Percentiles rank a stretch among this genome's conserved stretches.
Conservation (phyloP, 2,329 filamentous ascomycete species). For the Pyricularia sp. region DNA sequence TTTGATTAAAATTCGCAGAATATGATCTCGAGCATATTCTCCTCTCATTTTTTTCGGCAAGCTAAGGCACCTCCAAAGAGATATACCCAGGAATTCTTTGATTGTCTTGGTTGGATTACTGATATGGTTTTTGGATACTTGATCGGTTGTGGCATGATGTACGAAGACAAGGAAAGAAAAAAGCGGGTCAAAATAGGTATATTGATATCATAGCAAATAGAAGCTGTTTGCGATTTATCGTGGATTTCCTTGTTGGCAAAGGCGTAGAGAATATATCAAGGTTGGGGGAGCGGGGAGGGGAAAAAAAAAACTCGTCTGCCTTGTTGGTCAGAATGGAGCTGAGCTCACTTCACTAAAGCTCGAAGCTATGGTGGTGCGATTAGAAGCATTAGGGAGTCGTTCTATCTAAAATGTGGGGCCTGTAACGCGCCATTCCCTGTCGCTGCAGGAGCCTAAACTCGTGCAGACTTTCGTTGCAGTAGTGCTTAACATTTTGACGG, state of each 20-base stretch:
- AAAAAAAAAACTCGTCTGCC: no score
- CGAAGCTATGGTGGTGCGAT: conserved; percentile 9
- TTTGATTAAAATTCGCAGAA: neutral
- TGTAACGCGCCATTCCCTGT: neutral
- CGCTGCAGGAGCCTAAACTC: neutral
- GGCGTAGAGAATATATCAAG: no score
- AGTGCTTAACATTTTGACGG: neutral
- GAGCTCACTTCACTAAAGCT: neutral
- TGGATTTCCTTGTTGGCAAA: neutral
- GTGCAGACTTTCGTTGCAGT: neutral
- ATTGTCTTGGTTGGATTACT: neutral
- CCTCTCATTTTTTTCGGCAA: neutral
- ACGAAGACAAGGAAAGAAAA: neutral
- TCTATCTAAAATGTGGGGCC: neutral
- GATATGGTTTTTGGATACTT: neutral
- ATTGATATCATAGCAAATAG: neutral
- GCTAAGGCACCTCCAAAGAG: neutral
- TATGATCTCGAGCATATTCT: neutral
- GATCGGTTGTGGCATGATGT: neutral
- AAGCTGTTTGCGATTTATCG: neutral
- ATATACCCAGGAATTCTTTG: neutral
- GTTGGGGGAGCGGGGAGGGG: no score
- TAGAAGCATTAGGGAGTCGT: neutral
- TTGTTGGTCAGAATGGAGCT: neutral
- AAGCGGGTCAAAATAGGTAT: neutral